Evolutionary conservation across 169 alveolate species (phyloP).

Genomic region (Plasmodium relictum): DNA sequence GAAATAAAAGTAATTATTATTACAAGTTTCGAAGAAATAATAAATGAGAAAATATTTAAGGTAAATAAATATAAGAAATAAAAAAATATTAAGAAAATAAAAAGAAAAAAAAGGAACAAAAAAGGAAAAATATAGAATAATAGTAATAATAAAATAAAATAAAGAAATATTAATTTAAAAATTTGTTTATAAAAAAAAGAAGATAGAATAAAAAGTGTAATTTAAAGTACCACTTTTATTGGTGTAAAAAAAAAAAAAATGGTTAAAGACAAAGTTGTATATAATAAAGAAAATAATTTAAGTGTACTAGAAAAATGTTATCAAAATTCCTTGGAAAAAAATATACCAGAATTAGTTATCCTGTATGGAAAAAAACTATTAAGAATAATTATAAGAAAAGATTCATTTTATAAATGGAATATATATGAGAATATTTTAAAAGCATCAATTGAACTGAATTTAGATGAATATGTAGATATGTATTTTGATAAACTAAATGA

Average conservation of each 20-base stretch:
- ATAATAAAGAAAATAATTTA: slow-evolving; percentile 22
- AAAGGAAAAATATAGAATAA: not conserved
- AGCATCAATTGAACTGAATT: slow-evolving; percentile 57
- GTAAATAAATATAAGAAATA: no score
- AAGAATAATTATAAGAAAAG: slow-evolving; percentile 16
- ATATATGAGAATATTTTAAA: slow-evolving; percentile 52
- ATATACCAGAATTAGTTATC: slow-evolving; percentile 63
- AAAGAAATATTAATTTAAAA: not conserved
- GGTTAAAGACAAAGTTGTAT: slow-evolving; percentile 29
- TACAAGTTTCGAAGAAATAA: no score
- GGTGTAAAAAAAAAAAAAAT: slow-evolving; percentile 17
- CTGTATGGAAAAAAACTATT: slow-evolving; percentile 44
- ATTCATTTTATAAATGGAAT: slow-evolving; percentile 43
- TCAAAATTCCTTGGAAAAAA: slow-evolving; percentile 33
- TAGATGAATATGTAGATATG: slow-evolving; percentile 54
- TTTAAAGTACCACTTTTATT: no score
- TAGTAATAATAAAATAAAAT: not conserved
- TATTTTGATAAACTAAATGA: slow-evolving; percentile 56
- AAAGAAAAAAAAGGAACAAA: no score
- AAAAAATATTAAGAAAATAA: no score
- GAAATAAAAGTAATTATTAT: no score
- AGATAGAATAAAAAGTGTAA: no score
- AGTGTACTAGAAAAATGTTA: slow-evolving; percentile 21
- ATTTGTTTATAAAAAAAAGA: no score
- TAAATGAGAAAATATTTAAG: no score